A percentile compares a stretch with the other conserved stretches of the same genome.
These are phyloP conservation scores for Filobasidium wieringae DNA, from an alignment of 768 basidiomycete species.

Conservation along the genomic window DNA sequence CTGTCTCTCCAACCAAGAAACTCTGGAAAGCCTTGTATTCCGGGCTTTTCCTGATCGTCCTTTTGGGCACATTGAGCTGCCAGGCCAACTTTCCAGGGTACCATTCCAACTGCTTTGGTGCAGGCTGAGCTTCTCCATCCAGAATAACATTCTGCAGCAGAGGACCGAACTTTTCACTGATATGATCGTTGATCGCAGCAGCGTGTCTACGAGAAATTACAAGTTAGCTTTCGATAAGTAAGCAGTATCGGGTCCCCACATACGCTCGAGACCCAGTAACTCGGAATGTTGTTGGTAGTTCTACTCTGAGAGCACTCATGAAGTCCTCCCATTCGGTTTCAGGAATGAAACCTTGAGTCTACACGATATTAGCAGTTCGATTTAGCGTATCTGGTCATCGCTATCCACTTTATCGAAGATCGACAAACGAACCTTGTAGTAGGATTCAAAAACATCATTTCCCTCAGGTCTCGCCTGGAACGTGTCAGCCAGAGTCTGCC, in stretches of 20 bases:
- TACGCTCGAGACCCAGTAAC: constrained; percentile 80
- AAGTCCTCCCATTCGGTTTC: constrained; percentile 67
- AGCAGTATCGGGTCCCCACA: constrained; percentile 16
- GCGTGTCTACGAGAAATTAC: constrained; percentile 41
- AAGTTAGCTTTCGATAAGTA: constrained; percentile 19
- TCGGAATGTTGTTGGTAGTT: constrained; percentile 86
- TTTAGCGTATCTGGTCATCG: no score
- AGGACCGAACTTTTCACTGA: constrained; percentile 68
- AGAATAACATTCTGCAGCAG: constrained; percentile 51
- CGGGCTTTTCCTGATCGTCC: constrained; percentile 67
- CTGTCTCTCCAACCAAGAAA: constrained; percentile 94
- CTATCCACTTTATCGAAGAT: no score
- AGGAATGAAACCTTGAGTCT: constrained; percentile 60
- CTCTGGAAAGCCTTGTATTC: constrained; percentile 92
- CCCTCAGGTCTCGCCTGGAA: background rate
- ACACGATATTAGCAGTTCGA: no score
- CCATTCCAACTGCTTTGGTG: constrained; percentile 80
- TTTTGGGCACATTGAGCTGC: constrained; percentile 88
- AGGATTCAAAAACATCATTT: constrained; percentile 4
- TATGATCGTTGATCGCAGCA: constrained; percentile 63
- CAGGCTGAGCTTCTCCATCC: constrained; percentile 49
- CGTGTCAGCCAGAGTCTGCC: background rate
- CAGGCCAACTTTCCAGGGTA: constrained; percentile 91
- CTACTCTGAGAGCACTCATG: constrained; percentile 52
- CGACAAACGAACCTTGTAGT: constrained; percentile 4